Conservation (phyloP, 2,329 filamentous ascomycete species). For the Tolypocladium inflatum region DNA sequence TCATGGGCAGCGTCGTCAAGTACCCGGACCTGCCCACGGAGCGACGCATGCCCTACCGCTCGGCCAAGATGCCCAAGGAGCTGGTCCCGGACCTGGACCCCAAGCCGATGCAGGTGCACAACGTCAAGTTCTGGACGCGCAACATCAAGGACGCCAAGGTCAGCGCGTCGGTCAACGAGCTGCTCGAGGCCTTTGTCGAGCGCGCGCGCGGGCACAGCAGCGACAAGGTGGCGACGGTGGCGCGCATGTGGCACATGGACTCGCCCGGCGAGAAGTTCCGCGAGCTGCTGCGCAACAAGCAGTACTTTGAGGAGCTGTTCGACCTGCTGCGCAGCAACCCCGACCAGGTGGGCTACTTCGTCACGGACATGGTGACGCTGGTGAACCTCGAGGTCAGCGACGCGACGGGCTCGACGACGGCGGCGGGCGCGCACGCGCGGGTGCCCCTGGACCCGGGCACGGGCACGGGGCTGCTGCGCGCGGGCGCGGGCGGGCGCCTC, state of each 20-base stretch:
- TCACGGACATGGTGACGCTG: constrained; percentile 17
- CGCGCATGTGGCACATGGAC: constrained; percentile 20
- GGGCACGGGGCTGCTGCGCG: constrained; percentile 5
- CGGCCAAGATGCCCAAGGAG: constrained; percentile 10
- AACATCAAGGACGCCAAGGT: constrained; percentile 15
- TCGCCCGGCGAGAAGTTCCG: constrained; percentile 18
- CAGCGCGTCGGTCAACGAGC: constrained; percentile 14
- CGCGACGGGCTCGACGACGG: constrained; percentile 2
- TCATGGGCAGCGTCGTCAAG: constrained; percentile 19
- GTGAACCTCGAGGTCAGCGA: constrained; percentile 14
- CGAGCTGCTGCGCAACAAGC: constrained; percentile 13
- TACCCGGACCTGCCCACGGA: constrained; percentile 16
- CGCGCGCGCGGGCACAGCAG: constrained; percentile 10
- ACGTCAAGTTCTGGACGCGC: constrained; percentile 16
- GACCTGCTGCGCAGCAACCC: constrained; percentile 12
- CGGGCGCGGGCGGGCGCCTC: constrained; percentile 8
- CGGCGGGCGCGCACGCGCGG: constrained; percentile 7
- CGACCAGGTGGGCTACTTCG: constrained; percentile 15
- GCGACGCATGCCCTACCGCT: constrained; percentile 14
- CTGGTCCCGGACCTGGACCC: constrained; percentile 15
- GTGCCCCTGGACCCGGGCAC: constrained; percentile 11
- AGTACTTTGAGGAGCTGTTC: constrained; percentile 18
- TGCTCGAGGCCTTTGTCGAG: constrained; percentile 15
- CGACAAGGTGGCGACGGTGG: constrained; percentile 14
- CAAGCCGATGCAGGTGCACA: constrained; percentile 15